Evolutionary conservation across 129 eudicot species (phyloP), one percentile per base, ranked within the genome.

Genomic region (Erigeron canadensis): DNA sequence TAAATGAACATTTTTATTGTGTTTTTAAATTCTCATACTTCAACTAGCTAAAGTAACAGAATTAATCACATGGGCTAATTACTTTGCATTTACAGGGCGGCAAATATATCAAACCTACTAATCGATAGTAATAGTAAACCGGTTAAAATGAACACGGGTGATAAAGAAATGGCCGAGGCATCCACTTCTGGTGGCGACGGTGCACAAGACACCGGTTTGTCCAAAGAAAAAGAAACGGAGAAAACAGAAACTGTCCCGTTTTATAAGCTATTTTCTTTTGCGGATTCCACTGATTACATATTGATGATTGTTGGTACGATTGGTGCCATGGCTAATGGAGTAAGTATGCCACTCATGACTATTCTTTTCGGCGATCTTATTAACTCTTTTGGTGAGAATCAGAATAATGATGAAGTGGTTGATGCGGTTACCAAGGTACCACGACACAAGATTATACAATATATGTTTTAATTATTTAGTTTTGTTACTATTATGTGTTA

Each of bases 311-410:
- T 77, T 50, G 98, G 98, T 51, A 66, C 95, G 5, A 57, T 92
- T 66, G 98, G 91, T 47, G 91, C 91, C 39, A 28, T 85, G 40
- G 98, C 82, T 4, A 89, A 92, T 66, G 98, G 98, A 12, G 7
- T 80, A n/a, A 81, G 86, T 41, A 61, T 81, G 76, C 98, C 98
- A 46, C 58, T 92, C 19, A 89, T 92, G 98, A 80, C 98, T 15
- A 8, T 92, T 54, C 81, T 92, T 50, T 80, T 92, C 7, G 98
- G 98, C 0, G 83, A 89, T 40, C 54, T 92, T 45, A 58, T 79
- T 19, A 86, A 92, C 71, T 79, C 96, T 70, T 89, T 92, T 38
- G 98, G 98, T 16, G 59, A 77, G 42, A 81, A 81, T 45, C 86
- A 81, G 70, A 57, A 53, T 63, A 72, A 40, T 42, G 46, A 64